Evolutionary conservation across 768 basidiomycete species (phyloP).

Genomic region (Hygrocybe punicea): DNA sequence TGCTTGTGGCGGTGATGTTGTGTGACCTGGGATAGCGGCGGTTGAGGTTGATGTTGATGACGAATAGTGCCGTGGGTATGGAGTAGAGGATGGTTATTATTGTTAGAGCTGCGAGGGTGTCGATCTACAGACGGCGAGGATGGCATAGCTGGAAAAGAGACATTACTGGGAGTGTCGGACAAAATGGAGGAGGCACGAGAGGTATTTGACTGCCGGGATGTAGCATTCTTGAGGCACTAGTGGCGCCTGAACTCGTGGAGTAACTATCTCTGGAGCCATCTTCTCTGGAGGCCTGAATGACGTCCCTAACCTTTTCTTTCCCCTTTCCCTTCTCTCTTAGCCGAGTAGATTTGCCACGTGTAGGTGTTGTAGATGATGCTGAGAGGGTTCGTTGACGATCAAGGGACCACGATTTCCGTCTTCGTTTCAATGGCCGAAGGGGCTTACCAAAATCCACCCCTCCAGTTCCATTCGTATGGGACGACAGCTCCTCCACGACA

Average conservation of each 20-base stretch:
- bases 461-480: no score
- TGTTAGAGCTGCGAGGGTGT: constrained; percentile 9
- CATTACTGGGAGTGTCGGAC: constrained; percentile 35
- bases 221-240: constrained; percentile 36
- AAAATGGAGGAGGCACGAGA: constrained; percentile 53
- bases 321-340: constrained; percentile 28
- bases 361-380: neutral
- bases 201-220: constrained; percentile 23
- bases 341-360: neutral
- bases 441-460: neutral
- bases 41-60: constrained; percentile 4
- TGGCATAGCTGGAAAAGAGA: constrained; percentile 18
- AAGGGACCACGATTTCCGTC: neutral
- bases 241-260: constrained; percentile 40
- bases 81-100: constrained; percentile 29
- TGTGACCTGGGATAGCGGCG: constrained; percentile 21
- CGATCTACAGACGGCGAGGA: constrained; percentile 31
- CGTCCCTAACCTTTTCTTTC: constrained; percentile 30
- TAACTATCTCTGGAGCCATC: constrained; percentile 19
- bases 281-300: constrained; percentile 13
- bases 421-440: neutral
- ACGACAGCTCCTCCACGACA: no score
- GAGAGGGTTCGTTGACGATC: neutral
- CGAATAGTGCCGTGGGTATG: constrained; percentile 34
- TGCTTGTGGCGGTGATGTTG: constrained; percentile 15